Percentiles rank a stretch among this genome's conserved stretches.
phyloP scores from a whole-genome alignment of 2,329 filamentous ascomycete species.

The Parafenestella ontariensis region DNA sequence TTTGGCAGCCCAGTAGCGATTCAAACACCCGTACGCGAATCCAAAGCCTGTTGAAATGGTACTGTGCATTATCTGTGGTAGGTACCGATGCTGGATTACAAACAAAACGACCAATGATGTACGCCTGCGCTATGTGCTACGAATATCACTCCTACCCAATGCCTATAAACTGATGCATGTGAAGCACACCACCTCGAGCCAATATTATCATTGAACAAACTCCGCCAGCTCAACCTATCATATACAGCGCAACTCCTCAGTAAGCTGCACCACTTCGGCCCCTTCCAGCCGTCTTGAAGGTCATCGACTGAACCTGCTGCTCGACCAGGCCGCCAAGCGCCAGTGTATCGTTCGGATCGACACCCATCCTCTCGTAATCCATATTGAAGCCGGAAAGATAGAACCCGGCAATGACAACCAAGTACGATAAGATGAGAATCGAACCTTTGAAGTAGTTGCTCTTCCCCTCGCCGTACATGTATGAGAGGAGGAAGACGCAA shows the following conservation, averaged over 20 bases:
- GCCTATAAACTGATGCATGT: neutral
- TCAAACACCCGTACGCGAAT: neutral
- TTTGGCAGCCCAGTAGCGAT: too few relatives aligned
- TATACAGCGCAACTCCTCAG: constrained; percentile 9
- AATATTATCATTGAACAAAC: neutral
- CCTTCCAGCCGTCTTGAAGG: constrained; percentile 41
- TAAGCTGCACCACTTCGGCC: constrained; percentile 36
- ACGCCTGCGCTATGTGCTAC: constrained; percentile 10
- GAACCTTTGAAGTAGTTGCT: constrained; percentile 99
- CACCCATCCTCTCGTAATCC: constrained; percentile 54
- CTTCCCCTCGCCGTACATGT: constrained; percentile 98
- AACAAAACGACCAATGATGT: neutral
- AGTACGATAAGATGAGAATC: constrained; percentile 88
- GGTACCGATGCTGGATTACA: neutral
- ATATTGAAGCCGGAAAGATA: constrained; percentile 75
- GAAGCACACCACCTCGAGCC: neutral
- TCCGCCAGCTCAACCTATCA: neutral
- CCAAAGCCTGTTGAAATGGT: neutral
- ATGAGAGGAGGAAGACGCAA: constrained; percentile 93
- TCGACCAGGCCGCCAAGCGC: constrained; percentile 41
- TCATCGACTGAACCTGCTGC: constrained; percentile 42
- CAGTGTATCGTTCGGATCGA: constrained; percentile 45
- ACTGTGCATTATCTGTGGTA: neutral
- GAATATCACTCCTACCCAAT: neutral
- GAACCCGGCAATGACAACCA: constrained; percentile 91